Percentiles rank a stretch among this genome's conserved stretches.
Evolutionary conservation across 495 filamentous ascomycete species (phyloP).

Genomic region (Hypoxylon intermedium): DNA sequence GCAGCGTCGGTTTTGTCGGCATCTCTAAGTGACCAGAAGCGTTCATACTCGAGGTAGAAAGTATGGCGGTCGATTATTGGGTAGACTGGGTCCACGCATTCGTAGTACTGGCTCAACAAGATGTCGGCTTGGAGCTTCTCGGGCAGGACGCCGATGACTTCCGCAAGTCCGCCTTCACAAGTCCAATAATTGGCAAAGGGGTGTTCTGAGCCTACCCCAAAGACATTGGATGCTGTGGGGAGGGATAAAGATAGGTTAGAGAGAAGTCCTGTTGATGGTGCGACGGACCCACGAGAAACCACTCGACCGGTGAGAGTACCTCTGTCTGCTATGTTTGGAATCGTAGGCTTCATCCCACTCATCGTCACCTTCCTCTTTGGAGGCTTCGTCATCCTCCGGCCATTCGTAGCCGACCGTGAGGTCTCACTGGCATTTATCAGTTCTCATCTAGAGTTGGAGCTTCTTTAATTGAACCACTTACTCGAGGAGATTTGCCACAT

Average conservation of each 20-base stretch:
- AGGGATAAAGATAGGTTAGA: conserved; percentile 71
- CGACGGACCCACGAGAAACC: conserved; percentile 49
- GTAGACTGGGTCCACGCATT: conserved; percentile 76
- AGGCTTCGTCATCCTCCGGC: conserved; percentile 64
- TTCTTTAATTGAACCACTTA: conserved; percentile 43
- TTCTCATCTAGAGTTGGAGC: neutral
- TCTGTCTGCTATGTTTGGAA: conserved; percentile 58
- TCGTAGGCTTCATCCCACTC: conserved; percentile 40
- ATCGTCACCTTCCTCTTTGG: conserved; percentile 56
- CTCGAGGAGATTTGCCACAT: conserved; percentile 73
- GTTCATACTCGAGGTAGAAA: conserved; percentile 74
- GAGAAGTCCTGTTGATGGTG: conserved; percentile 64
- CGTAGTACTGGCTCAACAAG: conserved; percentile 71
- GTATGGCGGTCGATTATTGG: conserved; percentile 71
- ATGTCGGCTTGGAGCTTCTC: conserved; percentile 76
- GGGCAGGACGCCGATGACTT: conserved; percentile 73
- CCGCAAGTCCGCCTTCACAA: conserved; percentile 70
- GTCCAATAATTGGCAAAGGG: conserved; percentile 82
- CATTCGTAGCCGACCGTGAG: conserved; percentile 54
- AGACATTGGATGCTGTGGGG: conserved; percentile 69
- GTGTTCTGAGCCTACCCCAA: conserved; percentile 70
- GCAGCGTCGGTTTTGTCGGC: conserved; percentile 65
- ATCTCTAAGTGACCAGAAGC: conserved; percentile 66
- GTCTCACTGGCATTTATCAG: conserved; percentile 51
- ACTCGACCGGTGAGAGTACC: conserved; percentile 48